These are phyloP conservation scores for Xylariaceae sp. DNA, from an alignment of 2,329 filamentous ascomycete genomes.

Conservation along the genomic window DNA sequence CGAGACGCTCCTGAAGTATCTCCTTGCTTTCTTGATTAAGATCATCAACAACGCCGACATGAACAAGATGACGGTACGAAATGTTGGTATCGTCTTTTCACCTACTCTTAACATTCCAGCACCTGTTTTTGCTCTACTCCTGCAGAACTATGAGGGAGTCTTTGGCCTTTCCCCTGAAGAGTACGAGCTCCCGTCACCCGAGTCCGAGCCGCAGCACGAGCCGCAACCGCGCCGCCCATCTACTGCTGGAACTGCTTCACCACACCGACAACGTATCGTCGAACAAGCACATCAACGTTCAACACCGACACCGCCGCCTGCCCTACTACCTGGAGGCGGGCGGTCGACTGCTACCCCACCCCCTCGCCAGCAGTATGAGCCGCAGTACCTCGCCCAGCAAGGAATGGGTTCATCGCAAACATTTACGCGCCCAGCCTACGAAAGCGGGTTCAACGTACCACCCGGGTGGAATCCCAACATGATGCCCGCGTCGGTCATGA, in stretches of 20 bases:
- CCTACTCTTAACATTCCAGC: conserved; percentile 95
- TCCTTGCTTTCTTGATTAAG: conserved; percentile 84
- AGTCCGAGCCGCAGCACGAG: conserved; percentile 20
- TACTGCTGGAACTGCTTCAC: conserved; percentile 47
- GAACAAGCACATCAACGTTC: conserved; percentile 35
- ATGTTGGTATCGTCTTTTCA: conserved; percentile 97
- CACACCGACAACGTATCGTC: conserved; percentile 46
- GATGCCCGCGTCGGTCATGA: conserved; percentile 6
- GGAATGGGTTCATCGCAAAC: conserved; percentile 20
- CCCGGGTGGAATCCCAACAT: conserved; percentile 31
- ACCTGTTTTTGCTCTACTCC: conserved; percentile 87
- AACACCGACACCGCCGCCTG: conserved; percentile 48
- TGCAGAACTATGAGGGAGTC: conserved; percentile 84
- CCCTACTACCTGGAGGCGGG: conserved; percentile 21
- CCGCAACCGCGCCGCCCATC: conserved; percentile 41
- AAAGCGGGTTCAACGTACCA: conserved; percentile 34
- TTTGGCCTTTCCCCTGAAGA: conserved; percentile 70
- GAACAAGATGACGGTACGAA: conserved; percentile 98
- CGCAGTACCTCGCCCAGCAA: conserved; percentile 36
- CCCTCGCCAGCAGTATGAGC: conserved; percentile 39
- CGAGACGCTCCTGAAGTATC: conserved; percentile 72
- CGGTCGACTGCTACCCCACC: conserved; percentile 40
- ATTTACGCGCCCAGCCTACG: conserved; percentile 40
- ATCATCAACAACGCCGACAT: conserved; percentile 85
- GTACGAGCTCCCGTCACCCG: conserved; percentile 51